Evolutionary conservation across 179 eudicot species (phyloP).

Genomic region (Gypsophila paniculata): DNA sequence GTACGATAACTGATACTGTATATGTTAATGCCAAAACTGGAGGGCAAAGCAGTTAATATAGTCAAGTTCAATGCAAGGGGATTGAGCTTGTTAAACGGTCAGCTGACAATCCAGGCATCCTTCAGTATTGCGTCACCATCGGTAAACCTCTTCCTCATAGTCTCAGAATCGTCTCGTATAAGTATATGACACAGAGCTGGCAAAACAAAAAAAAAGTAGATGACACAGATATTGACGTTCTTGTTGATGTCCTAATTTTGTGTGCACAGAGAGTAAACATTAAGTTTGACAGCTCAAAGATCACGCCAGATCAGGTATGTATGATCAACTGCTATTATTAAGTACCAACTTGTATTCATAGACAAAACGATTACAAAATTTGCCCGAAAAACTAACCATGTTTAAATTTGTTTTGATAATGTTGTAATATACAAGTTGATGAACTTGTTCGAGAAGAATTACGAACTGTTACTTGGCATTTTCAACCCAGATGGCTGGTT

Average conservation of each 20-base stretch:
- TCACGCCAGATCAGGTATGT: slow-evolving; percentile 81
- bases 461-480: slow-evolving; percentile 61
- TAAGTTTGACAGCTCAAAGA: slow-evolving; percentile 48
- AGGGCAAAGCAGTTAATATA: slow-evolving; percentile 93
- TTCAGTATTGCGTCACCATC: slow-evolving; percentile 60
- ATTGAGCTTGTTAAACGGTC: slow-evolving; percentile 62
- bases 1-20: slow-evolving; percentile 19
- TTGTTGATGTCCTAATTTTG: neutral
- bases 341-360: neutral
- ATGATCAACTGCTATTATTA: neutral
- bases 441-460: slow-evolving; percentile 76
- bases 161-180: neutral
- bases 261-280: slow-evolving; percentile 70
- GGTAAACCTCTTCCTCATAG: slow-evolving; percentile 38
- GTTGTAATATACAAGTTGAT: slow-evolving; percentile 47
- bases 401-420: neutral
- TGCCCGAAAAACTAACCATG: neutral
- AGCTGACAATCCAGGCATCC: slow-evolving; percentile 66
- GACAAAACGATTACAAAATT: neutral
- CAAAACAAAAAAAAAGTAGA: too few relatives aligned
- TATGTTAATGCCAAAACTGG: slow-evolving; percentile 53
- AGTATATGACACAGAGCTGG: too few relatives aligned
- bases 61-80: slow-evolving; percentile 78
- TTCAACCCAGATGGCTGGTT: slow-evolving; percentile 97
- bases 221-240: too few relatives aligned